A percentile compares a stretch with the other conserved stretches of the same genome.
These are phyloP conservation scores for Fistulina hepatica DNA, from an alignment of 1,284 basidiomycete genomes.

Conservation along the genomic window DNA sequence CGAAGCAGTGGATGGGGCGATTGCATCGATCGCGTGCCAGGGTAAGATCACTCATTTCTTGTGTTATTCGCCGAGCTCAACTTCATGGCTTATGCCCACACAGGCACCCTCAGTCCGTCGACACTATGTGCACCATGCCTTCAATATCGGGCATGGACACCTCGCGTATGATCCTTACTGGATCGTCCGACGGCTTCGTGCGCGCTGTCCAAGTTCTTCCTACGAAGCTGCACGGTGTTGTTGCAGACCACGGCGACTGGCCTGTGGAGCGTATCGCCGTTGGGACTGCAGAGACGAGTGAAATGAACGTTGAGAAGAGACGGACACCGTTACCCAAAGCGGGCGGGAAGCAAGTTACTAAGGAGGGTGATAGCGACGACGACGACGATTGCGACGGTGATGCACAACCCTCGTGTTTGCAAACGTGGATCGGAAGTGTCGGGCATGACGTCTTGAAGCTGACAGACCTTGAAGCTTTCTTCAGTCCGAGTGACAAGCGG, in stretches of 20 bases:
- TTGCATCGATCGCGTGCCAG: slow-evolving; percentile 88
- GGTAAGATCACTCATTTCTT: slow-evolving; percentile 31
- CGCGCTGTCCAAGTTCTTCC: slow-evolving; percentile 86
- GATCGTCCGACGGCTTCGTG: slow-evolving; percentile 87
- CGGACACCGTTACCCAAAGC: slow-evolving; percentile 1
- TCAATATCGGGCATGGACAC: slow-evolving; percentile 48
- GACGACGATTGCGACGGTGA: slow-evolving; percentile 18
- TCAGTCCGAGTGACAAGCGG: slow-evolving; percentile 31
- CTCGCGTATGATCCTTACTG: slow-evolving; percentile 74
- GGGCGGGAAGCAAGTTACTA: background rate
- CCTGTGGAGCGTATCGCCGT: slow-evolving; percentile 82
- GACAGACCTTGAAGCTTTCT: slow-evolving; percentile 64
- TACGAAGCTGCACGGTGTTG: slow-evolving; percentile 81
- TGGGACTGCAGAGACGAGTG: slow-evolving; percentile 26
- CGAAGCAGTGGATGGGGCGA: slow-evolving; percentile 81
- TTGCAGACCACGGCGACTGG: slow-evolving; percentile 84
- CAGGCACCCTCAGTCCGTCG: slow-evolving; percentile 82
- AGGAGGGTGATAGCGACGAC: slow-evolving; percentile 8
- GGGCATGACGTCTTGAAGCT: slow-evolving; percentile 86
- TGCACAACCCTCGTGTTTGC: slow-evolving; percentile 12
- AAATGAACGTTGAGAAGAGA: slow-evolving; percentile 23
- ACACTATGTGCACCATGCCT: slow-evolving; percentile 70
- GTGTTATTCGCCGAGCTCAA: slow-evolving; percentile 9
- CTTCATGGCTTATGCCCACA: slow-evolving; percentile 2
- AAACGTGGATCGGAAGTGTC: slow-evolving; percentile 85